phyloP scores from a whole-genome alignment of 148 eudicot genomes.

The Cornus controversa region DNA sequence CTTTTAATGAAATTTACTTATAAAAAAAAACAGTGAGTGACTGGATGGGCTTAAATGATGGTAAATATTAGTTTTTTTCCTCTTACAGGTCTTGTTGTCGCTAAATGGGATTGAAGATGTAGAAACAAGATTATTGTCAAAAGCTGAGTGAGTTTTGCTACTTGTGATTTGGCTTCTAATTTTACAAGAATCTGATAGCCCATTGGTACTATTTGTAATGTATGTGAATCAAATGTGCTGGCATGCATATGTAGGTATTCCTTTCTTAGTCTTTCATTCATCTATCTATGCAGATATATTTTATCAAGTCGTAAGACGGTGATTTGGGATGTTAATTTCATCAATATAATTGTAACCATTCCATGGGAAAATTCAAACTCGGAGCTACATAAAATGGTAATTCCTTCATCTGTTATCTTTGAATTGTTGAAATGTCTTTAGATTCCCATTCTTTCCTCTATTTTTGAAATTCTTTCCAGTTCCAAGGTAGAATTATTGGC shows the following conservation, averaged over 20 bases:
- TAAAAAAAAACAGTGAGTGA: background rate
- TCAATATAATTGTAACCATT: conserved; percentile 37
- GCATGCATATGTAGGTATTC: background rate
- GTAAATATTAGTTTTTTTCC: background rate
- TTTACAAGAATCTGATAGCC: background rate
- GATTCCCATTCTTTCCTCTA: background rate
- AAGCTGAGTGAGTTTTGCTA: conserved; percentile 65
- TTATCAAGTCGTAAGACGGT: conserved; percentile 53
- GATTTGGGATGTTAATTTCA: conserved; percentile 54
- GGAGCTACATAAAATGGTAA: conserved; percentile 56
- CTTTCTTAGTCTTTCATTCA: background rate
- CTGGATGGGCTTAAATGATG: background rate
- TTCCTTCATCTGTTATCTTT: background rate
- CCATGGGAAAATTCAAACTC: conserved; percentile 40
- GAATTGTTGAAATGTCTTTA: background rate
- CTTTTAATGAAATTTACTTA: too few relatives aligned
- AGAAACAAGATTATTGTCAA: conserved; percentile 59
- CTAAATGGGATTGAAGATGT: conserved; percentile 71
- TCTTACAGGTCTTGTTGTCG: conserved; percentile 64
- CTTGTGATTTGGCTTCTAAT: background rate
- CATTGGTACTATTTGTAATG: background rate
- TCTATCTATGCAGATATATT: conserved; percentile 42
- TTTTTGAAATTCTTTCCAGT: background rate
- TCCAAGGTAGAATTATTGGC: background rate
- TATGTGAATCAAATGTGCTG: conserved; percentile 1